A percentile compares a stretch with the other conserved stretches of the same genome.
Evolutionary conservation across 169 alveolate genomes (phyloP).

Genomic region (Eimeria sp.): DNA sequence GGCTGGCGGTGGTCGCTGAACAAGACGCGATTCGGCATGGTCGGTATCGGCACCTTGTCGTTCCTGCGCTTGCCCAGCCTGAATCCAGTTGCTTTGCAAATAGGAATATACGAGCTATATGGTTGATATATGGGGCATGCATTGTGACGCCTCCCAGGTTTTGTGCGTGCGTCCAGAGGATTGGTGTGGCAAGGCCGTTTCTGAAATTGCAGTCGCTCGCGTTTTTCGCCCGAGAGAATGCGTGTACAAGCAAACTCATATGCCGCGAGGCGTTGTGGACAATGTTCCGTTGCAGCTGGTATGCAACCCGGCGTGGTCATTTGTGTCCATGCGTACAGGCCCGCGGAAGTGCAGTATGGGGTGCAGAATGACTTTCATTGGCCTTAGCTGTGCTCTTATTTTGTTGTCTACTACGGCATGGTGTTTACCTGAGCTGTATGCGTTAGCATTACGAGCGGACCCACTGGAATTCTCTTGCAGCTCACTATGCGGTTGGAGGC

Average conservation of each 20-base stretch:
- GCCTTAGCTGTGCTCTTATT: not conserved
- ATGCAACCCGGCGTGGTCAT: too few species aligned
- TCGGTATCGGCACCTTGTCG: not conserved
- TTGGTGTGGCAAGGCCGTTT: too few species aligned
- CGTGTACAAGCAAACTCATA: too few species aligned
- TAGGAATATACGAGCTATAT: not conserved
- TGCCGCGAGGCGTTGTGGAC: too few species aligned
- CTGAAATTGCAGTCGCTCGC: too few species aligned
- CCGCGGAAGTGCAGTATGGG: not conserved
- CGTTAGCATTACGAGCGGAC: not conserved
- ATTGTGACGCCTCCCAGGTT: too few species aligned
- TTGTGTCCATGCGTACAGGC: not conserved
- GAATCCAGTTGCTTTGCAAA: too few species aligned
- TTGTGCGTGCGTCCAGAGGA: not conserved
- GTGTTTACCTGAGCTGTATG: too few species aligned
- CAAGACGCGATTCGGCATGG: not conserved
- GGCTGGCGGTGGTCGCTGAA: not conserved
- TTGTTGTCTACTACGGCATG: not conserved
- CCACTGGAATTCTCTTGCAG: not conserved
- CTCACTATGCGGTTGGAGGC: too few species aligned
- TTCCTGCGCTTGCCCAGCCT: too few species aligned
- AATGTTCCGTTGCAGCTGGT: too few species aligned
- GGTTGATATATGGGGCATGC: not conserved
- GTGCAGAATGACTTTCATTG: not conserved
- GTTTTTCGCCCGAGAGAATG: too few species aligned